Percentiles rank a stretch among this genome's conserved stretches.
Conservation (phyloP, 2,329 filamentous ascomycete species). For the Sclerotinia borealis region DNA sequence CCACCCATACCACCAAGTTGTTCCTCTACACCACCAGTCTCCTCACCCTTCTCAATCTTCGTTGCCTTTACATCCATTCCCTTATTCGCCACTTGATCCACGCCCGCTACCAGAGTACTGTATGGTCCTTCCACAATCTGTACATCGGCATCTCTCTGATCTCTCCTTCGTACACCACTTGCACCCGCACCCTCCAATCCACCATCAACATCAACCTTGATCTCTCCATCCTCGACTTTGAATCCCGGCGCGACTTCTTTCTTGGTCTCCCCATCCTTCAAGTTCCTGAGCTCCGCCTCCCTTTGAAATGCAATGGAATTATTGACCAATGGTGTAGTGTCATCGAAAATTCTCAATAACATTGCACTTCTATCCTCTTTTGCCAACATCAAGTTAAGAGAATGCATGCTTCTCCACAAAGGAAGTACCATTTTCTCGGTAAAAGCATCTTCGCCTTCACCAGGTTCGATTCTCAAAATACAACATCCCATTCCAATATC, state of each 20-base stretch:
- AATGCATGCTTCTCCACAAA: slow-evolving; percentile 88
- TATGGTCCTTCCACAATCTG: slow-evolving; percentile 26
- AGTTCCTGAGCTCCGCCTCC: slow-evolving; percentile 15
- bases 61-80: slow-evolving; percentile 22
- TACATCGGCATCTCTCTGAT: slow-evolving; percentile 15
- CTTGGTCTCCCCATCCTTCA: slow-evolving; percentile 11
- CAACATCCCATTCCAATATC: slow-evolving; percentile 87
- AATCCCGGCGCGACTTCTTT: slow-evolving; percentile 17
- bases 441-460: slow-evolving; percentile 55
- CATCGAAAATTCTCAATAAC: slow-evolving; percentile 85
- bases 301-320: slow-evolving; percentile 34
- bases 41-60: slow-evolving; percentile 24
- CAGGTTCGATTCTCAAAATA: slow-evolving; percentile 76
- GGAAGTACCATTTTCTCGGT: slow-evolving; percentile 80
- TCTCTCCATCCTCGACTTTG: slow-evolving; percentile 21
- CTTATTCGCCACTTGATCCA: slow-evolving; percentile 6
- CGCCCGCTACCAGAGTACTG: slow-evolving; percentile 18
- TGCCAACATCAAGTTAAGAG: slow-evolving; percentile 93
- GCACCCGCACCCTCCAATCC: slow-evolving; percentile 22
- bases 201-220: slow-evolving; percentile 20
- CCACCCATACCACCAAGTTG: slow-evolving; percentile 5
- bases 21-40: slow-evolving; percentile 15
- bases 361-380: slow-evolving; percentile 95
- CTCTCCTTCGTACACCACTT: neutral
- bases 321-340: slow-evolving; percentile 73